phyloP scores from a whole-genome alignment of 495 filamentous ascomycete genomes.

The Hapsidospora chrysogenum region DNA sequence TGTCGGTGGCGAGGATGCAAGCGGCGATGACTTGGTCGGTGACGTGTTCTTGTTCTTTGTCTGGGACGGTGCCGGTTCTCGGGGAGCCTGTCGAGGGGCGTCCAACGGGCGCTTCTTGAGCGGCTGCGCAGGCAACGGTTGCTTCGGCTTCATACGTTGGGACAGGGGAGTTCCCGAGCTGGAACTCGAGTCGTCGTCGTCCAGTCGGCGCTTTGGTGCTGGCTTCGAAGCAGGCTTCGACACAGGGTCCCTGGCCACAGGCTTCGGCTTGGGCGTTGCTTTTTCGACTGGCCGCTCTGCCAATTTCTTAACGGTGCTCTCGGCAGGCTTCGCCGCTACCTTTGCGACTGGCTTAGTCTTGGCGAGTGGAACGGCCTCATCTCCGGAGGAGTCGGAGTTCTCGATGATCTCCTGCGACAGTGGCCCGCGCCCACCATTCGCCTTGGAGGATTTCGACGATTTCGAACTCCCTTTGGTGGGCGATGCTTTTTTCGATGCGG shows the following conservation, averaged over 20 bases:
- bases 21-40: conserved; percentile 55
- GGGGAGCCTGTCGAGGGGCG: conserved; percentile 26
- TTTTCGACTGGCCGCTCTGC: conserved; percentile 11
- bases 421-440: conserved; percentile 9
- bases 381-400: conserved; percentile 59
- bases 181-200: conserved; percentile 33
- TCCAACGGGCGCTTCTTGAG: conserved; percentile 25
- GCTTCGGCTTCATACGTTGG: conserved; percentile 28
- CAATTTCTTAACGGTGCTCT: conserved; percentile 16
- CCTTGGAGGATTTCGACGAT: conserved; percentile 4
- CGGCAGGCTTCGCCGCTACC: conserved; percentile 10
- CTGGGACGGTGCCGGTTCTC: conserved; percentile 10
- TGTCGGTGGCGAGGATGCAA: conserved; percentile 58
- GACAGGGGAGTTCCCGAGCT: conserved; percentile 32
- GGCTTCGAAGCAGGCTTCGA: not conserved
- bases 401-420: conserved; percentile 63
- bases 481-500: conserved; percentile 3
- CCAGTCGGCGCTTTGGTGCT: conserved; percentile 12
- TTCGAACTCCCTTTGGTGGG: conserved; percentile 8
- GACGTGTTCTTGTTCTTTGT: conserved; percentile 33
- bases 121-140: conserved; percentile 8
- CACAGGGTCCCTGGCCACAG: not conserved
- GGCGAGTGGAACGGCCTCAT: conserved; percentile 19
- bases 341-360: conserved; percentile 15
- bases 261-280: conserved; percentile 8